Evolutionary conservation across 2,329 filamentous ascomycete species (phyloP).

Genomic region (Cucurbitaria berberidis): DNA sequence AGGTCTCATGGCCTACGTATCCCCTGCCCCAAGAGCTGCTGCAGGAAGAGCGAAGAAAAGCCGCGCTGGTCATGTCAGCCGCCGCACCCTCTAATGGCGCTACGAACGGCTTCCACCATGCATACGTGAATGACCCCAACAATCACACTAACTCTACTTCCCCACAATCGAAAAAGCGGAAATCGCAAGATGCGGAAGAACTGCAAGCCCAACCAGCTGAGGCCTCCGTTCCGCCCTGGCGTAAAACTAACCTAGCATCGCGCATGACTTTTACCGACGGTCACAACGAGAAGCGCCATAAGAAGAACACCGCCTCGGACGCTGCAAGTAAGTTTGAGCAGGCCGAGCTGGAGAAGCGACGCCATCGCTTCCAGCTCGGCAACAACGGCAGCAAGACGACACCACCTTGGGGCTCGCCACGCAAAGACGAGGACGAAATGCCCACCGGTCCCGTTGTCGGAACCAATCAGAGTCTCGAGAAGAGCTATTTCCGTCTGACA

Average conservation of each 20-base stretch:
- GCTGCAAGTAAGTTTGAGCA: conserved; percentile 86
- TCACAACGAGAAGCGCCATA: conserved; percentile 54
- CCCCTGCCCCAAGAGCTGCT: conserved; percentile 87
- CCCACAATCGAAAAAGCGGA: conserved; percentile 75
- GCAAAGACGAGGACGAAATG: conserved; percentile 57
- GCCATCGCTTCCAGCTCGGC: conserved; percentile 77
- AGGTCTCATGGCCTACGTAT: conserved; percentile 81
- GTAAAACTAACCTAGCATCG: conserved; percentile 74
- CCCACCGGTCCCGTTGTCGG: conserved; percentile 77
- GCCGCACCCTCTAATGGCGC: conserved; percentile 34
- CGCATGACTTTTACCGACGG: conserved; percentile 70
- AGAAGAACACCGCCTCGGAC: conserved; percentile 57
- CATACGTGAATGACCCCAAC: conserved; percentile 21
- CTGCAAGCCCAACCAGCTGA: conserved; percentile 58
- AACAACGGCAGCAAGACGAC: conserved; percentile 61
- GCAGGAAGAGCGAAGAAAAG: conserved; percentile 62
- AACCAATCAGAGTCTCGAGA: conserved; percentile 83
- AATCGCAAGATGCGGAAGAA: conserved; percentile 68
- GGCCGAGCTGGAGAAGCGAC: conserved; percentile 84
- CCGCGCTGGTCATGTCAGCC: conserved; percentile 20
- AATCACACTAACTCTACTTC: conserved; percentile 40
- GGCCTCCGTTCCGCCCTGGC: conserved; percentile 70
- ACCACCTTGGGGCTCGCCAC: conserved; percentile 55
- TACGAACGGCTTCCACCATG: conserved; percentile 27
- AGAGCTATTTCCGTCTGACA: conserved; percentile 92